A percentile compares a stretch with the other conserved stretches of the same genome.
These are phyloP conservation scores for Neopestalotiopsis rosae DNA, from an alignment of 2,329 filamentous ascomycete genomes.

Conservation along the genomic window DNA sequence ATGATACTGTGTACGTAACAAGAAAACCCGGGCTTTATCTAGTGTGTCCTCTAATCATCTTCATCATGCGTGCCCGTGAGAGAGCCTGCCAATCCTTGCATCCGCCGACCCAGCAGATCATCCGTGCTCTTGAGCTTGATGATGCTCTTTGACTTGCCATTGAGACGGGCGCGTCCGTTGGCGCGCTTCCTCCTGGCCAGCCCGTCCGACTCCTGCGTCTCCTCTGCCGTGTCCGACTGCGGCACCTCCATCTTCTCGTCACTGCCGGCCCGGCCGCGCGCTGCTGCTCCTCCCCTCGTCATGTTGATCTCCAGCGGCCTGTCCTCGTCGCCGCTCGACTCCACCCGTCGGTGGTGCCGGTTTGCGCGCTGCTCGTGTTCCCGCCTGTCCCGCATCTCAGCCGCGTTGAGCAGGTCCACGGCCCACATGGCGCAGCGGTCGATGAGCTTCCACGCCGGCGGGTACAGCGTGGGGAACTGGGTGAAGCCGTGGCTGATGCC, in stretches of 20 bases:
- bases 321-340: conserved; percentile 80
- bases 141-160: conserved; percentile 49
- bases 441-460: conserved; percentile 88
- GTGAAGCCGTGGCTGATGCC: conserved; percentile 94
- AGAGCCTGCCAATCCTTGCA: conserved; percentile 62
- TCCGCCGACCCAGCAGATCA: conserved; percentile 60
- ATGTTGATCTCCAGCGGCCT: conserved; percentile 81
- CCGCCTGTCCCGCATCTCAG: conserved; percentile 45
- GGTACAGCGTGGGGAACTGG: conserved; percentile 87
- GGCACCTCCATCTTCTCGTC: conserved; percentile 21
- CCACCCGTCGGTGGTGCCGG: conserved; percentile 57
- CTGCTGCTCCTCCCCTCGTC: conserved; percentile 45
- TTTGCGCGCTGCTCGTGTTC: conserved; percentile 23
- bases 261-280: conserved; percentile 39
- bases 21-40: not conserved
- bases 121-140: conserved; percentile 63
- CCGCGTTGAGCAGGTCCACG: conserved; percentile 70
- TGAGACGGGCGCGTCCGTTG: conserved; percentile 32
- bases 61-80: conserved; percentile 54
- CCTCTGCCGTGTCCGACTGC: conserved; percentile 21
- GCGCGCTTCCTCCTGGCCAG: conserved; percentile 29
- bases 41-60: conserved; percentile 22
- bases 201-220: conserved; percentile 25
- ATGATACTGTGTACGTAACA: not conserved
- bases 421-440: conserved; percentile 83